A percentile compares a stretch with the other conserved stretches of the same genome.
phyloP scores from a whole-genome alignment of 1,139 yeast species.

The Kluyveromyces sp. region DNA sequence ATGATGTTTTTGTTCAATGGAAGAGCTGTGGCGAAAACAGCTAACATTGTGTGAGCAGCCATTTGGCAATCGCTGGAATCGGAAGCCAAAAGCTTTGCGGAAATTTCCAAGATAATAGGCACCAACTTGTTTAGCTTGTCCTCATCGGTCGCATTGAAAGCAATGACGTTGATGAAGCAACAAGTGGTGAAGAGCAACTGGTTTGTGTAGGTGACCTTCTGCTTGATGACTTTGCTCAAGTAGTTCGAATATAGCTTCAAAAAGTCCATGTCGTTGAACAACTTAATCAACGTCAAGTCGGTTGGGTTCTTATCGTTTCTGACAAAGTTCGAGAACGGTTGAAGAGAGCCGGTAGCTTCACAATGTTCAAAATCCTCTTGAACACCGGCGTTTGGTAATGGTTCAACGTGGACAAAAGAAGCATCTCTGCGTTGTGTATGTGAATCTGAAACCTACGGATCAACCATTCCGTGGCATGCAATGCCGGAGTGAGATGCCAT shows the following conservation, averaged over 20 bases:
- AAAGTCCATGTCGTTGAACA: slow-evolving; percentile 63
- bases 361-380: slow-evolving; percentile 63
- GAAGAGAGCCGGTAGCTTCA: slow-evolving; percentile 68
- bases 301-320: slow-evolving; percentile 61
- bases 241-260: slow-evolving; percentile 58
- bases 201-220: slow-evolving; percentile 54
- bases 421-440: slow-evolving; percentile 64
- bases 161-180: slow-evolving; percentile 58
- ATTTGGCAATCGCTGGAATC: slow-evolving; percentile 60
- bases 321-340: slow-evolving; percentile 60
- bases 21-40: slow-evolving; percentile 69
- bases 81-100: slow-evolving; percentile 47
- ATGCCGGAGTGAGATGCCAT: slow-evolving; percentile 65
- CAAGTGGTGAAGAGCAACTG: slow-evolving; percentile 75
- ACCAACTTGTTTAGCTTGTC: slow-evolving; percentile 35
- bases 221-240: slow-evolving; percentile 46
- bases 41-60: slow-evolving; percentile 73
- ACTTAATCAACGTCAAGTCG: slow-evolving; percentile 58
- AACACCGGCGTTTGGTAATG: slow-evolving; percentile 69
- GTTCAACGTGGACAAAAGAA: slow-evolving; percentile 67
- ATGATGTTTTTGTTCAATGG: slow-evolving; percentile 58
- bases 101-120: slow-evolving; percentile 50
- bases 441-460: slow-evolving; percentile 87
- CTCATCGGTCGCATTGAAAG: slow-evolving; percentile 38
- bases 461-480: slow-evolving; percentile 90